Percentiles rank a stretch among this genome's conserved stretches.
These are phyloP conservation scores for Phtheirospermum japonicum DNA, from an alignment of 257 asterid genomes.

Conservation along the genomic window DNA sequence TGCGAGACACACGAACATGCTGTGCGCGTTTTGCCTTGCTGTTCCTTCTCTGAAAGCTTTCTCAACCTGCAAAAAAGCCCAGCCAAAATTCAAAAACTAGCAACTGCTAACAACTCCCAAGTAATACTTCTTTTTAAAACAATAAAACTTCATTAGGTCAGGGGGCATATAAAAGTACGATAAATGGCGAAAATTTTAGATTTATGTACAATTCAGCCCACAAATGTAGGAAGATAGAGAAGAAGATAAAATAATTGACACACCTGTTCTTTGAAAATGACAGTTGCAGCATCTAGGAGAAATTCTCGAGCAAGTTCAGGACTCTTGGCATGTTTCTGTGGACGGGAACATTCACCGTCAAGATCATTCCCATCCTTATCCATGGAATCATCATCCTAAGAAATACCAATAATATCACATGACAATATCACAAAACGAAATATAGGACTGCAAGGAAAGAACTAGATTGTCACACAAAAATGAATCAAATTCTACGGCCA, in stretches of 20 bases:
- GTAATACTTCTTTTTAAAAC: conserved; percentile 15
- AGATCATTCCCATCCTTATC: conserved; percentile 95
- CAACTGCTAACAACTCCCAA: conserved; percentile 22
- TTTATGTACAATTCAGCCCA: background rate
- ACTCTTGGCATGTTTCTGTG: conserved; percentile 99
- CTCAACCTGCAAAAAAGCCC: conserved; percentile 67
- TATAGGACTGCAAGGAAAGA: conserved; percentile 11
- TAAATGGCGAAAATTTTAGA: background rate
- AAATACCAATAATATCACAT: conserved; percentile 22
- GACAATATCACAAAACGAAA: conserved; percentile 18
- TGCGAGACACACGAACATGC: conserved; percentile 93
- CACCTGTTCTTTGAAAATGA: conserved; percentile 98
- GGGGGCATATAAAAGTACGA: background rate
- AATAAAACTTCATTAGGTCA: conserved; percentile 21
- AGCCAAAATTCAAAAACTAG: conserved; percentile 27
- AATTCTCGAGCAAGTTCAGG: conserved; percentile 99
- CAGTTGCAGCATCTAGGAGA: conserved; percentile 98
- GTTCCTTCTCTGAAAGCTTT: conserved; percentile 99
- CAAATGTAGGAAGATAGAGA: background rate
- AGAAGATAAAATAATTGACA: conserved; percentile 29
- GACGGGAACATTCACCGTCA: conserved; percentile 95
- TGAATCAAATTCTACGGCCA: background rate
- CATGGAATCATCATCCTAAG: conserved; percentile 94
- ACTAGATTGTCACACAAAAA: conserved; percentile 16
- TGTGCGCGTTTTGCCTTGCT: conserved; percentile 97